Percentiles rank a stretch among this genome's conserved stretches.
These are phyloP conservation scores for Soucietia sequanensis DNA, from an alignment of 805 yeast species.

Conservation along the genomic window DNA sequence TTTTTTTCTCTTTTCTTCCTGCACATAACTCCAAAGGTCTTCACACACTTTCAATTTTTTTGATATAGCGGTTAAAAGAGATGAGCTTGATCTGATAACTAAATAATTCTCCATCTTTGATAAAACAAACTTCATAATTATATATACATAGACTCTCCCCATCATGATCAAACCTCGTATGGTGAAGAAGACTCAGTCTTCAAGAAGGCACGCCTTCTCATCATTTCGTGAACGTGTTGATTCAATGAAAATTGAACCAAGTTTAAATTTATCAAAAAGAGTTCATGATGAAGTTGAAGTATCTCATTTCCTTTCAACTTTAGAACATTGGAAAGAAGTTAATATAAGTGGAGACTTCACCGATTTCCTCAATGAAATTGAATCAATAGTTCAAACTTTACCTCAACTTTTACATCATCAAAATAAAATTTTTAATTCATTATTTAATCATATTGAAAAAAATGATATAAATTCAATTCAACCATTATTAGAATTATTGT, in stretches of 20 bases:
- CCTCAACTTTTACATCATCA: constrained; percentile 82
- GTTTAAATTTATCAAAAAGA: constrained; percentile 50
- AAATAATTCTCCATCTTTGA: too few species aligned
- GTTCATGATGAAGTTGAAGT: constrained; percentile 69
- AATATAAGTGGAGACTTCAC: constrained; percentile 74
- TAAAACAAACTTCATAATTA: too few species aligned
- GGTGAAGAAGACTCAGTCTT: constrained; percentile 49
- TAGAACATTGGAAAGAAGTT: constrained; percentile 85
- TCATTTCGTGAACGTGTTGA: constrained; percentile 87
- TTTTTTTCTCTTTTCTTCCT: too few species aligned
- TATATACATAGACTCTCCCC: constrained; percentile 8
- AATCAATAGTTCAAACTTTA: constrained; percentile 59
- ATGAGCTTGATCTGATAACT: too few species aligned
- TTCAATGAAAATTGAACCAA: constrained; percentile 77
- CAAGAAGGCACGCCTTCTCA: constrained; percentile 57
- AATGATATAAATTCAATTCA: constrained; percentile 74
- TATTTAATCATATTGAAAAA: constrained; percentile 45
- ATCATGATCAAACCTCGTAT: constrained; percentile 4
- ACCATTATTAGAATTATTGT: constrained; percentile 71
- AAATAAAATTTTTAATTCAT: constrained; percentile 49
- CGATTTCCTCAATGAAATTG: constrained; percentile 56
- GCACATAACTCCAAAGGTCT: too few species aligned
- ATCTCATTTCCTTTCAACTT: constrained; percentile 76
- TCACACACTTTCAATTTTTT: too few species aligned
- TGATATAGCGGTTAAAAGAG: too few species aligned